Conservation (phyloP, 148 eudicot genomes). For the Rhododendron griersonianum region DNA sequence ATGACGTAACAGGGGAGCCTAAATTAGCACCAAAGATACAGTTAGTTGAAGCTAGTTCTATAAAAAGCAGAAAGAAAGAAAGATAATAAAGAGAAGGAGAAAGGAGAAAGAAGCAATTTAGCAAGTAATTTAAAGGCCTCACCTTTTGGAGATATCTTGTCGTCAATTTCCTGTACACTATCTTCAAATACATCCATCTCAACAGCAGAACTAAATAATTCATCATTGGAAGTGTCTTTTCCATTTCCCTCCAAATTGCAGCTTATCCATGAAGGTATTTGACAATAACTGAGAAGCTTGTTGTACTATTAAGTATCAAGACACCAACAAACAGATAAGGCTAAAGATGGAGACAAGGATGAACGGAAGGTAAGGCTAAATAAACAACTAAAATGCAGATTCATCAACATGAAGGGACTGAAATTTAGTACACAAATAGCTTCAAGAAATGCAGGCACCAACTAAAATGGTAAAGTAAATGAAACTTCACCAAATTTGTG, state of each 20-base stretch:
- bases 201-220: conserved; percentile 46
- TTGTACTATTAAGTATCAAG: conserved; percentile 46
- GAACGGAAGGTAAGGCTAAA: not conserved
- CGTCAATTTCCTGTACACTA: conserved; percentile 33
- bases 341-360: conserved; percentile 13
- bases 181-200: conserved; percentile 93
- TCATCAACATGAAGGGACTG: not conserved
- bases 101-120: not conserved
- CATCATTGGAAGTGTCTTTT: conserved; percentile 40
- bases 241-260: conserved; percentile 86
- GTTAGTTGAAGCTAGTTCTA: not conserved
- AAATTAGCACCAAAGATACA: conserved; percentile 11
- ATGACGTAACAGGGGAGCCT: conserved; percentile 41
- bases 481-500: not conserved
- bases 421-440: not conserved
- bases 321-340: conserved; percentile 25
- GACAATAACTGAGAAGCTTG: conserved; percentile 59
- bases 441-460: not conserved
- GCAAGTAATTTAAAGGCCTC: conserved; percentile 6
- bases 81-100: not conserved
- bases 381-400: not conserved
- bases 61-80: not conserved
- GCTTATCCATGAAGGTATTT: conserved; percentile 78
- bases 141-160: conserved; percentile 38
- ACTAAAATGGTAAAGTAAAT: not conserved